A percentile compares a stretch with the other conserved stretches of the same genome.
Conservation (phyloP, 2,329 filamentous ascomycete species). For the Ilyonectria robusta region DNA sequence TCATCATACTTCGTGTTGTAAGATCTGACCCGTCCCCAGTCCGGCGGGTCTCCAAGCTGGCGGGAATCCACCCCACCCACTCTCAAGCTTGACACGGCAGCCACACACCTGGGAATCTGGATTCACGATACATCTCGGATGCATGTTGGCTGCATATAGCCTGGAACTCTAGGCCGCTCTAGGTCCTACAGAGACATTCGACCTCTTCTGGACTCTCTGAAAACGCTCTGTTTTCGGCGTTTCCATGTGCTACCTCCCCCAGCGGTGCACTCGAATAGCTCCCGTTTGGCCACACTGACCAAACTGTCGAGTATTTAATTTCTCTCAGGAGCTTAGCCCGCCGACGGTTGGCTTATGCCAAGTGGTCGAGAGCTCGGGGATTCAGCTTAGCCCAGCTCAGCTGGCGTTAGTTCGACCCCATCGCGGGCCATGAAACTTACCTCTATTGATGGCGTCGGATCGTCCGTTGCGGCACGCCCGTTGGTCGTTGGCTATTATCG, state of each 20-base stretch:
- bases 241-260: slow-evolving; percentile 3
- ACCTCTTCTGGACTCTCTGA: neutral
- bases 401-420: slow-evolving; percentile 29
- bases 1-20: neutral
- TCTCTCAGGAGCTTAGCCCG: slow-evolving; percentile 31
- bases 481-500: slow-evolving; percentile 13
- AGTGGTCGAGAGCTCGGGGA: slow-evolving; percentile 31
- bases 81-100: slow-evolving; percentile 23
- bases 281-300: neutral
- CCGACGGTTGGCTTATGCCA: slow-evolving; percentile 37
- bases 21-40: slow-evolving; percentile 37
- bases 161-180: slow-evolving; percentile 10
- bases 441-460: slow-evolving; percentile 27
- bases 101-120: slow-evolving; percentile 15
- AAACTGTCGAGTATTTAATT: slow-evolving; percentile 25
- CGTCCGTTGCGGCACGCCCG: slow-evolving; percentile 32
- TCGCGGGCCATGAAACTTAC: slow-evolving; percentile 32
- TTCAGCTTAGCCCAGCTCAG: slow-evolving; percentile 26
- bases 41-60: slow-evolving; percentile 38
- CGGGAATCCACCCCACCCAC: slow-evolving; percentile 5
- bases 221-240: neutral
- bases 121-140: slow-evolving; percentile 17
- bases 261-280: neutral
- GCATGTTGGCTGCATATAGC: slow-evolving; percentile 8
- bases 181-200: slow-evolving; percentile 4